Base-by-base conservation (phyloP, 2,329 filamentous ascomycete species). In the Colletotrichum truncatum region DNA sequence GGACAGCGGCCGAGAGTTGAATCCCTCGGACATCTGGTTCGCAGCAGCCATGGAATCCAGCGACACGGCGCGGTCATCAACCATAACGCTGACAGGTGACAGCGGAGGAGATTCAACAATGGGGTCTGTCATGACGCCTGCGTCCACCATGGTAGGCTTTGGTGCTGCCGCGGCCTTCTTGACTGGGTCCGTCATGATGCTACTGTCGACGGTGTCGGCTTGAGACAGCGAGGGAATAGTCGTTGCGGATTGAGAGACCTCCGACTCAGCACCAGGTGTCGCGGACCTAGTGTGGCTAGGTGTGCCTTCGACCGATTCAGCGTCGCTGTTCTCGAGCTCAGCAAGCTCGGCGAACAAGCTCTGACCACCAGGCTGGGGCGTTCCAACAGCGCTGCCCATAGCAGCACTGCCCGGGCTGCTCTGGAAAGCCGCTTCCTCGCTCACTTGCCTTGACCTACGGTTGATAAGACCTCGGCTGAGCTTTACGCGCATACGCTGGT, bases 311-410 rank as follows among this genome's bases (percentile, higher is more conserved):
- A 78, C 82, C 57, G 91, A 90, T 67, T 91, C 90, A 65, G 93
- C 92, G 67, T 93, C 92, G 70, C 91, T 91, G 68, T 89, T 88
- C 67, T 88, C 91, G 43, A 98, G 82, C 69, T 93, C 93, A 56
- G 92, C 93, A 41, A 99, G 85, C 77, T 99, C 96, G 39, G 94
- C 94, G 75, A 96, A 97, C 53, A 99, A 83, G 73, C 92, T 98
- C 81, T 97, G 93, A 14, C 88, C 86, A 16, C 73, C 78, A 43
- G 78, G 76, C 61, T 85, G 80, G 9, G 87, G 82, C 3, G 85
- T 87, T 46, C 80, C 80, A 58, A 79, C 73, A 48, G 76, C 76
- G 67, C 81, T 85, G 70, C 82, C 84, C 66, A 81, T 83, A 16
- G 77, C 80, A 67, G 85, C 82, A 73, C 87, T 88, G 51, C 84